Base-by-base conservation (phyloP, 169 alveolate species). In the Sarcocystis neurona region DNA sequence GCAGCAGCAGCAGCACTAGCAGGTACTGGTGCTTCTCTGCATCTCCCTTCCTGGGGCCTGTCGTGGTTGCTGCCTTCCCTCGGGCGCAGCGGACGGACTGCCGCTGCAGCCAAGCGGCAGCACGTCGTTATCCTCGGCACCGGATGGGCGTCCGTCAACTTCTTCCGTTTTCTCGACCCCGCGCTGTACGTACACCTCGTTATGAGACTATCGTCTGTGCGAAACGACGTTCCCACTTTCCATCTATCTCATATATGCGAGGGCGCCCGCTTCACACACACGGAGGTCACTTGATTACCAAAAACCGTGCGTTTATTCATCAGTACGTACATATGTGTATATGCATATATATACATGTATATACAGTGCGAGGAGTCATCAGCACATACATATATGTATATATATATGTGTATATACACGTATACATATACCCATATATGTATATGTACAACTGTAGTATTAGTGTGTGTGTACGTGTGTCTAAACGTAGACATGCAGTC, bases 141-240 rank as follows among this genome's bases (percentile, higher is more conserved):
- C 30, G 93, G 93, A 1, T 91, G 93, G 93, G 91, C 92, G 8
- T 79, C 93, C 27, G 70, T 86, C 27, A 78, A 50, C 72, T 91
- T 91, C 82, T 43, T 91, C 56, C 37, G 87, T 32, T n/a, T 46
- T 53, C 50, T 91, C 41, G 92, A 91, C 56, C 84, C 87, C 15
- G 23, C 20, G 4, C 46, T 50, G 93, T 89, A 32, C 1, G 92
- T 6, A 8, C n/a, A n/a, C n/a, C n/a, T 50, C 60, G n/a, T 10
- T 10, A 50, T 10, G 18, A 50, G 8, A 18, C 18, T 50, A 8
- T 10, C 60, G 18, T 8, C 18, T 50, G 60, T 50, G 60, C 18
- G 60, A 10, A 50, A 18, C 18, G n/a, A 18, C 18, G 8, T 5
- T 23, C 37, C 39, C 8, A 27, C 8, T 63, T 23, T 34, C 34